Evolutionary conservation across 805 yeast species (phyloP).

Genomic region (Alloascoidea hylecoeti): DNA sequence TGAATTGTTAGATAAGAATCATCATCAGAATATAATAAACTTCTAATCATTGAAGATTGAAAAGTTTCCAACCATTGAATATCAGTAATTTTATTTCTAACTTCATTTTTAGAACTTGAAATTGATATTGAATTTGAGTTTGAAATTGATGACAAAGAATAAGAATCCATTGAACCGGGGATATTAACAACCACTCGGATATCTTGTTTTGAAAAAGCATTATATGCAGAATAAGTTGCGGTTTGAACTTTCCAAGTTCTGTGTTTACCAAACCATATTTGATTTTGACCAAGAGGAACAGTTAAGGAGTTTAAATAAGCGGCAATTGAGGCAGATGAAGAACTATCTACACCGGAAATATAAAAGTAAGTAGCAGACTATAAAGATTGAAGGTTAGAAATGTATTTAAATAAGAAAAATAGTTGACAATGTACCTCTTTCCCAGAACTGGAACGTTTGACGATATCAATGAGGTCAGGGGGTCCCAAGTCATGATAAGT

Average conservation of each 20-base stretch:
- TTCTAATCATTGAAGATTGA: constrained; percentile 59
- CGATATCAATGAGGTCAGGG: constrained; percentile 50
- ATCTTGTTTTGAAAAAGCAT: constrained; percentile 62
- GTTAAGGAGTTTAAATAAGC: constrained; percentile 38
- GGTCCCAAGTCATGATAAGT: constrained; percentile 48
- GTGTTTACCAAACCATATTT: constrained; percentile 61
- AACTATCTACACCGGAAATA: constrained; percentile 37
- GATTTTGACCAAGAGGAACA: constrained; percentile 31
- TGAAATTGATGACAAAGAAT: constrained; percentile 17
- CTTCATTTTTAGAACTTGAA: too few species aligned
- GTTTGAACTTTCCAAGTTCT: constrained; percentile 24
- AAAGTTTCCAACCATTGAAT: constrained; percentile 32
- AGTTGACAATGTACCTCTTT: constrained; percentile 42
- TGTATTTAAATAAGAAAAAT: too few species aligned
- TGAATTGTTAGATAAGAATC: constrained; percentile 67
- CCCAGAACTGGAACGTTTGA: constrained; percentile 24
- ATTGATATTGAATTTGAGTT: too few species aligned
- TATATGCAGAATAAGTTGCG: constrained; percentile 43
- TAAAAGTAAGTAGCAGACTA: constrained; percentile 35
- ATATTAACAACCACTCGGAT: constrained; percentile 49
- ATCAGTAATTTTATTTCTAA: constrained; percentile 13
- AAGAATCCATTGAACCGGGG: constrained; percentile 31
- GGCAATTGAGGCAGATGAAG: constrained; percentile 37
- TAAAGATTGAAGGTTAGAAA: too few species aligned
- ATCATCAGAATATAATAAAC: constrained; percentile 67